Conservation (phyloP, 495 filamentous ascomycete species). For the Trichoderma parareesei region DNA sequence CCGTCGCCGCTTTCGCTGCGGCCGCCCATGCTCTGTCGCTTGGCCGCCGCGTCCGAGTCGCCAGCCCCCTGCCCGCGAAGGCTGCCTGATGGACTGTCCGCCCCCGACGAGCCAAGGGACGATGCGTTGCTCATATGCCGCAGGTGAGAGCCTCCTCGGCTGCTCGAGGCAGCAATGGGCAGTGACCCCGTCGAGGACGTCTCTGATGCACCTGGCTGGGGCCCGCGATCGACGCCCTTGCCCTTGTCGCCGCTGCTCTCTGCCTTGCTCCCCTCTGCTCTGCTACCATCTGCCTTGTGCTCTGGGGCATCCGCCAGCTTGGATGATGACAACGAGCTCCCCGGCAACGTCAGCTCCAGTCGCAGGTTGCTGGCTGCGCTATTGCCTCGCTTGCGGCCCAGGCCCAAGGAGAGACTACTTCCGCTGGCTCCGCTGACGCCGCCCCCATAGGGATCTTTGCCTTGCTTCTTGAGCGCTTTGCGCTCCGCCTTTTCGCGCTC, state of each 20-base stretch:
- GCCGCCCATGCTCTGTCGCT: constrained; percentile 29
- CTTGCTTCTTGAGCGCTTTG: constrained; percentile 61
- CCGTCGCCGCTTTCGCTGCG: constrained; percentile 33
- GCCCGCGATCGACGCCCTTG: constrained; percentile 64
- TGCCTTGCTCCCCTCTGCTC: not conserved
- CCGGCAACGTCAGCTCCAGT: constrained; percentile 33
- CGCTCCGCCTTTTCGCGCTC: constrained; percentile 75
- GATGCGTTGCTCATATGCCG: constrained; percentile 77
- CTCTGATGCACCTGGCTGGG: constrained; percentile 19
- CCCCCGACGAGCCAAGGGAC: constrained; percentile 65
- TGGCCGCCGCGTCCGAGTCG: constrained; percentile 40
- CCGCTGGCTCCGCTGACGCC: constrained; percentile 41
- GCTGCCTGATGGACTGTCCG: constrained; percentile 54
- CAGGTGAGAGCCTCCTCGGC: constrained; percentile 55
- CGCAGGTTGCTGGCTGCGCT: constrained; percentile 43
- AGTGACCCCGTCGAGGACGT: constrained; percentile 13
- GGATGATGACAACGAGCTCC: constrained; percentile 16
- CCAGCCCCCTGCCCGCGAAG: constrained; percentile 32
- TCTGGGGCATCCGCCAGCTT: constrained; percentile 16
- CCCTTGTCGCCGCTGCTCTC: constrained; percentile 52
- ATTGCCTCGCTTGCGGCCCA: constrained; percentile 45
- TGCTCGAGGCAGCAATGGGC: constrained; percentile 31
- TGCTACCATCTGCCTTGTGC: not conserved
- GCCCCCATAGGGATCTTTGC: constrained; percentile 39
- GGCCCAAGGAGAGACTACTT: constrained; percentile 42